Percentiles rank a stretch among this genome's conserved stretches.
Evolutionary conservation across 192 early-diverging fungal genomes (phyloP).

Genomic region (Coemansia sp.): DNA sequence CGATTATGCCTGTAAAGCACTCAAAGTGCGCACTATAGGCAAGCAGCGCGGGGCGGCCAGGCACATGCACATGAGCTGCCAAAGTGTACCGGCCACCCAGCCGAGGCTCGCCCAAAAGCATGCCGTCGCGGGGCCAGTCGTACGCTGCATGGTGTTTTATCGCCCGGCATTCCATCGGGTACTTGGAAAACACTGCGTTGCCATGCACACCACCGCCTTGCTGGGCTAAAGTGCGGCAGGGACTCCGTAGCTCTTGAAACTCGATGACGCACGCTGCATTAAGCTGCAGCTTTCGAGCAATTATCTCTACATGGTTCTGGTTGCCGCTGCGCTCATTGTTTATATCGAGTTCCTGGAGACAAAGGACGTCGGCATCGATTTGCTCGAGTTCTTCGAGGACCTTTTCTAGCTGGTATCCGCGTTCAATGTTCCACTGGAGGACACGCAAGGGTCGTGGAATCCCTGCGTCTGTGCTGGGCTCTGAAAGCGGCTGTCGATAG

Average conservation of each 20-base stretch:
- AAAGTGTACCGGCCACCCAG: conserved; percentile 61
- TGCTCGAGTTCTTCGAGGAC: conserved; percentile 56
- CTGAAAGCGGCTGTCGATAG: conserved; percentile 15
- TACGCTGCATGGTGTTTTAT: conserved; percentile 70
- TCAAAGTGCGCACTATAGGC: conserved; percentile 76
- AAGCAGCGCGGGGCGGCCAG: conserved; percentile 56
- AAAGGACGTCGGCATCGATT: conserved; percentile 68
- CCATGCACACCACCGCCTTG: conserved; percentile 80
- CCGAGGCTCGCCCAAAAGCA: conserved; percentile 62
- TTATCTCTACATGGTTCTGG: conserved; percentile 60
- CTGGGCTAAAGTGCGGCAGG: conserved; percentile 54
- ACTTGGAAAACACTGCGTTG: conserved; percentile 70
- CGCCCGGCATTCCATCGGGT: conserved; percentile 60
- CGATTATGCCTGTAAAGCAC: conserved; percentile 70
- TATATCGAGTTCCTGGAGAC: conserved; percentile 79
- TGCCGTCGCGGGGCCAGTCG: conserved; percentile 68
- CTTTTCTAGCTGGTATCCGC: conserved; percentile 67
- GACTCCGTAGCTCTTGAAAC: conserved; percentile 69
- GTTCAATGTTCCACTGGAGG: conserved; percentile 82
- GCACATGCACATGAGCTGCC: conserved; percentile 56
- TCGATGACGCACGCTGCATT: conserved; percentile 70
- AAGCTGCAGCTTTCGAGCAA: conserved; percentile 58
- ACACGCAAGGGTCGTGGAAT: conserved; percentile 56
- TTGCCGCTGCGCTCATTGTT: conserved; percentile 64
- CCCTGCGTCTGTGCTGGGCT: neutral